Evolutionary conservation across 2,329 filamentous ascomycete genomes (phyloP), one percentile per base, ranked within the genome.

Genomic region (Trichoderma guizhouense): DNA sequence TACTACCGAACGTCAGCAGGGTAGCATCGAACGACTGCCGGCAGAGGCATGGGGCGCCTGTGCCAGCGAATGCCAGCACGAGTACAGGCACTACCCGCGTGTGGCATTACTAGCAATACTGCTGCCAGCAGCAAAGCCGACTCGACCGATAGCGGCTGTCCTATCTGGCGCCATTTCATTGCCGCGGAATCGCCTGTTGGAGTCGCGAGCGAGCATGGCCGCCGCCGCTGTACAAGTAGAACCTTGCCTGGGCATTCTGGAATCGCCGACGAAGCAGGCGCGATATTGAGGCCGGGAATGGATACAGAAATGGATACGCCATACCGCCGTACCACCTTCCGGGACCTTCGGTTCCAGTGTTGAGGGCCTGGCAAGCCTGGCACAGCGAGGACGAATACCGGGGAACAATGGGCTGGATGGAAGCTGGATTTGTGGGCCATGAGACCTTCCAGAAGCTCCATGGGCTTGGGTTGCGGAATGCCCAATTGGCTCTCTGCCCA

Each of bases 371-470:
- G 63, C 39, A 62, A 36, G 14, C 14, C 12, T 34, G 36, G 36
- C 36, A 39, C 26, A 55, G 21, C 55, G 57, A 58, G 43, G 60
- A 62, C 70, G 39, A 68, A 63, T 63, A 66, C 63, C 64, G 47
- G 64, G 70, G 26, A 51, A 68, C 47, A 60, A n/a, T 61, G 64
- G 71, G 71, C 61, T 53, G 28, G 26, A 57, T 71, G 62, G 64
- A 69, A 72, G 66, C 26, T 53, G 36, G 30, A 58, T 15, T 69
- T 34, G 64, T 72, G 71, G 73, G 32, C 70, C 55, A 51, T 70
- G 73, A 74, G 73, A 73, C 73, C 73, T 74, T 74, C 73, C 63
- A 74, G 73, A 74, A 74, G 72, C 62, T 73, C 69, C 72, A 67
- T 67, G 67, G 66, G 55, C 64, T 67, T 69, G 51, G 51, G 67